A percentile compares a stretch with the other conserved stretches of the same genome.
These are phyloP conservation scores for Senna tora DNA, from an alignment of 306 rosid genomes.

Conservation along the genomic window DNA sequence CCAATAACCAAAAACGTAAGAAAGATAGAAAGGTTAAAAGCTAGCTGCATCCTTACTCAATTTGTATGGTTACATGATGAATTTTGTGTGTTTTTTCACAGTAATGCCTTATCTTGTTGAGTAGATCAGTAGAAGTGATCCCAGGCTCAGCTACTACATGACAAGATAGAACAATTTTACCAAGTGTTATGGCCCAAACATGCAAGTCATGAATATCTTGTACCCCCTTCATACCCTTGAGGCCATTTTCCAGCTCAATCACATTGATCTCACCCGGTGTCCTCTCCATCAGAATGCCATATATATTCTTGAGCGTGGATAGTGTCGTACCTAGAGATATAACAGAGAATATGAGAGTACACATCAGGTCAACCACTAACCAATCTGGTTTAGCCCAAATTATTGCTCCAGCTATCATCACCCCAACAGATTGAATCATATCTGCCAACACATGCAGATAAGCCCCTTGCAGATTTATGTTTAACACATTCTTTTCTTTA, in stretches of 20 bases:
- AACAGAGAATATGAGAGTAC: conserved; percentile 77
- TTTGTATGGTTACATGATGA: conserved; percentile 80
- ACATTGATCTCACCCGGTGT: conserved; percentile 67
- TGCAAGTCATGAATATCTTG: conserved; percentile 74
- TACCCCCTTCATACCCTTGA: conserved; percentile 76
- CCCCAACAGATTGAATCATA: conserved; percentile 93
- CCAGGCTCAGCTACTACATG: conserved; percentile 69
- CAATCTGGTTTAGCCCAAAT: conserved; percentile 80
- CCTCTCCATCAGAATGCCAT: conserved; percentile 75
- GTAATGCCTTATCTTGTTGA: conserved; percentile 53
- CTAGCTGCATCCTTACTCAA: conserved; percentile 49
- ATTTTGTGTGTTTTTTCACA: conserved; percentile 64
- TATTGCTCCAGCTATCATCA: conserved; percentile 87
- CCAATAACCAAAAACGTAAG: background rate
- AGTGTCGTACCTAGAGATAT: conserved; percentile 69
- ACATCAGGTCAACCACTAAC: conserved; percentile 72
- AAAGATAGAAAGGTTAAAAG: conserved; percentile 4
- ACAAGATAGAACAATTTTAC: conserved; percentile 75
- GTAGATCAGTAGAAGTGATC: conserved; percentile 50
- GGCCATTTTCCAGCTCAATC: conserved; percentile 52
- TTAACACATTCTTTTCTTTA: conserved; percentile 38
- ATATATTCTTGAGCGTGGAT: conserved; percentile 65
- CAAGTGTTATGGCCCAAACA: conserved; percentile 82
- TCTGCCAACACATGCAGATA: conserved; percentile 88
- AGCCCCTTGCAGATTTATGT: conserved; percentile 92